phyloP scores from a whole-genome alignment of 352 stramenopile genomes.

The Pythium angustatum region DNA sequence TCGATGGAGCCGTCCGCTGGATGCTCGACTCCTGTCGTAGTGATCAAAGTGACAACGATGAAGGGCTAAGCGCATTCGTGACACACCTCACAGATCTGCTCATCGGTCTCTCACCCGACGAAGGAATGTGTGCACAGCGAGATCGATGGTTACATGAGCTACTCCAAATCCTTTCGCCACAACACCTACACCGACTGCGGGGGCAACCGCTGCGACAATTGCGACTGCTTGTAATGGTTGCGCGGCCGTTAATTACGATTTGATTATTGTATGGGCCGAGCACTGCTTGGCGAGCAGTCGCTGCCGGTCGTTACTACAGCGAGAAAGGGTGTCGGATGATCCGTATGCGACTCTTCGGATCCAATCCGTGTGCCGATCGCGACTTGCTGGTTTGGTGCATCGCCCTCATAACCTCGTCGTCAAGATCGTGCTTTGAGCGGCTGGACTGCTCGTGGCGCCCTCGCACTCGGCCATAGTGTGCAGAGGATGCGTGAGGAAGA shows the following conservation, averaged over 20 bases:
- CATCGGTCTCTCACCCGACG: neutral
- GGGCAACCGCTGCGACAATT: conserved; percentile 13
- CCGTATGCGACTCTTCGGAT: neutral
- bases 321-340: neutral
- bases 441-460: neutral
- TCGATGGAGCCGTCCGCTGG: conserved; percentile 17
- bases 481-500: conserved; percentile 5
- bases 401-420: neutral
- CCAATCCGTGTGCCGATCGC: neutral
- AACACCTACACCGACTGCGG: conserved; percentile 5
- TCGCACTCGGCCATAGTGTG: neutral
- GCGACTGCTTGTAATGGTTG: conserved; percentile 15
- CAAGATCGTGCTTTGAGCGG: neutral
- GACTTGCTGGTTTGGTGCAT: neutral
- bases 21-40: conserved; percentile 10
- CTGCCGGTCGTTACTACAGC: neutral
- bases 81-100: conserved; percentile 1
- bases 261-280: neutral
- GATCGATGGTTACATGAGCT: conserved; percentile 20
- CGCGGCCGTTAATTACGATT: conserved; percentile 4
- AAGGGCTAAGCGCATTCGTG: neutral
- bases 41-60: neutral
- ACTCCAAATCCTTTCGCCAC: conserved; percentile 15
- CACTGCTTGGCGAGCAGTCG: neutral
- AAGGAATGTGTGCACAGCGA: conserved; percentile 3